Base-by-base conservation (phyloP, 257 asterid species). In the Nyctanthes arbortristis region DNA sequence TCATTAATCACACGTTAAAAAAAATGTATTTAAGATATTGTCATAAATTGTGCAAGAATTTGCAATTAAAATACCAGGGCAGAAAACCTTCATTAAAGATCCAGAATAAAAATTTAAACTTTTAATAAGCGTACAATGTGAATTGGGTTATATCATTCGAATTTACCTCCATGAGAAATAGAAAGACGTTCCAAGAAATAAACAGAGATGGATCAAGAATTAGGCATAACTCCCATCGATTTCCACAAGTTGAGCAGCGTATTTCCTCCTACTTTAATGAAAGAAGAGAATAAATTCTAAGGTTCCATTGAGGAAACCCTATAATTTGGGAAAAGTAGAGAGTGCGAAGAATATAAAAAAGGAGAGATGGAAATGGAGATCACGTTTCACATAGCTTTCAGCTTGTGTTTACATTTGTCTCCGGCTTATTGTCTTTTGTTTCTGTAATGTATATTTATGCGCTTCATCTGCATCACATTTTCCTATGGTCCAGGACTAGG, bases 281-380 rank as follows among this genome's bases (percentile, higher is more conserved):
- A 39, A 14, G n/a, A 47, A 36, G 66, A 74, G 22, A 61, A 31
- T 69, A 28, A 82, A 69, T 69, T 79, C 78, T 63, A 78, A 65
- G 84, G 80, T 73, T 65, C 70, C 85, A 72, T 71, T 79, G 68
- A 72, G 70, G 79, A 31, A 68, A 73, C 69, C 79, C 81, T 71
- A 71, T 75, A 65, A 52, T 73, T 36, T 52, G 63, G 71, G 66
- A 76, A 80, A 72, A 61, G 58, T 49, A 49, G 70, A 66, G 52
- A 65, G 77, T 71, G 14, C 18, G 69, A 65, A 39, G 29, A 67
- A 55, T 24, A 56, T 40, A 56, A 27, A 54, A 65, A 69, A 39
- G 60, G 31, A 52, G 74, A 71, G 76, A 78, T 27, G 74, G 73
- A 80, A 65, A 76, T 78, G 89, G 86, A 74, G 80, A 80, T 76